These are phyloP conservation scores for Coemansia sp. DNA, from an alignment of 192 early-diverging fungal genomes.

Conservation along the genomic window DNA sequence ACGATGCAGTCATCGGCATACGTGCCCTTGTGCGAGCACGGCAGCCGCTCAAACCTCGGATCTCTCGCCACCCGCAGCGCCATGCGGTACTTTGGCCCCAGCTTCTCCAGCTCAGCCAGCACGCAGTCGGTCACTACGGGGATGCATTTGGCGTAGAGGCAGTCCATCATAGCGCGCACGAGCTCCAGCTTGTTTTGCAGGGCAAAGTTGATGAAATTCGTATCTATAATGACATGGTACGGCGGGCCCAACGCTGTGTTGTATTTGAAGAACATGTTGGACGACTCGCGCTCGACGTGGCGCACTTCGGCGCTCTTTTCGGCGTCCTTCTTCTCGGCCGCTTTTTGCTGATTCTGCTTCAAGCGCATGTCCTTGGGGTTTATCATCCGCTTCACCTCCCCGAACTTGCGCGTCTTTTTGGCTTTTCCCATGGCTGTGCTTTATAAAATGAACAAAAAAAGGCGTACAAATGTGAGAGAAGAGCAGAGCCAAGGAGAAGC, in stretches of 20 bases:
- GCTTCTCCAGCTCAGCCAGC: slow-evolving; percentile 97
- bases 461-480: not conserved
- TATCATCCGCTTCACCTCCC: slow-evolving; percentile 88
- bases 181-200: slow-evolving; percentile 99
- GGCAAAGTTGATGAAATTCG: slow-evolving; percentile 99
- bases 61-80: slow-evolving; percentile 92
- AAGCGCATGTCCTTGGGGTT: slow-evolving; percentile 87
- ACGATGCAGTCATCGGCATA: slow-evolving; percentile 99
- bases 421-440: slow-evolving; percentile 70
- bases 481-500: not conserved
- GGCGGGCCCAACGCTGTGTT: slow-evolving; percentile 94
- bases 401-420: slow-evolving; percentile 92
- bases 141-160: slow-evolving; percentile 95
- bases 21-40: slow-evolving; percentile 95
- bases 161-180: slow-evolving; percentile 98
- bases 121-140: slow-evolving; percentile 99
- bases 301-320: slow-evolving; percentile 4
- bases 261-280: slow-evolving; percentile 89
- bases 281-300: slow-evolving; percentile 36
- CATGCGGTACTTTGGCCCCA: slow-evolving; percentile 94
- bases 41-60: slow-evolving; percentile 93
- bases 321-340: slow-evolving; percentile 5
- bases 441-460: not conserved
- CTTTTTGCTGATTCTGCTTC: slow-evolving; percentile 58
- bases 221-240: slow-evolving; percentile 94